Evolutionary conservation across 345 rosid species (phyloP), one percentile per base, ranked within the genome.

Genomic region (Hypericum androsaemum): DNA sequence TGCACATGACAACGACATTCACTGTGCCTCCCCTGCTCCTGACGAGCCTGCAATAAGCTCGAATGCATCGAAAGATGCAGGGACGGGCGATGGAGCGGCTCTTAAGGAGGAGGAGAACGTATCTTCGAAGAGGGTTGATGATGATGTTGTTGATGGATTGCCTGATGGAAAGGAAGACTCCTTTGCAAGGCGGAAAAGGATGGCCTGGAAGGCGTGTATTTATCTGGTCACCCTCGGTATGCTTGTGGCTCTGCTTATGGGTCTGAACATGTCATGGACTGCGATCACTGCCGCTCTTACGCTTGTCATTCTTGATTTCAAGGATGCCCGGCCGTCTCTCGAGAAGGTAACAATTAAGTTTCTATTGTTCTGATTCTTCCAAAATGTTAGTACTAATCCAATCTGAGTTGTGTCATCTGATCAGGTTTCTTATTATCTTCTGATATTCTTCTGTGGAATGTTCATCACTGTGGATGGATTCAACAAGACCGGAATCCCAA

Each of bases 221-320:
- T 84, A 84, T 57, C 52, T 79, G 11, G 72, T 80, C 28, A 81
- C 90, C 0, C 0, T 82, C 5, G 94, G 94, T 7, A 80, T 86
- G 95, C 14, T 89, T 47, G 50, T 79, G 54, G 74, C 89, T 56
- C 43, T 89, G 64, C 70, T 86, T 39, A 43, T 73, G 66, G 97
- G 95, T 50, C 73, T 82, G 42, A 76, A 86, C 64, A 83, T 89
- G 97, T 86, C 95, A 0, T 89, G 97, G 97, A 81, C 84, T 11
- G 88, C 95, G 28, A 69, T 89, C 5, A 77, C 94, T 5, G 86
- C 97, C 12, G 88, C 94, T 16, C 74, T 89, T 58, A 86, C 81
- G 54, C 90, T 89, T 22, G 79, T 80, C 0, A 83, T 82, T 69
- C 84, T 86, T 50, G 97, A 89, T 71, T 89, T 89, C 55, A 70